Conservation (phyloP, 176 grass and related monocot species). For the Phragmites australis region DNA sequence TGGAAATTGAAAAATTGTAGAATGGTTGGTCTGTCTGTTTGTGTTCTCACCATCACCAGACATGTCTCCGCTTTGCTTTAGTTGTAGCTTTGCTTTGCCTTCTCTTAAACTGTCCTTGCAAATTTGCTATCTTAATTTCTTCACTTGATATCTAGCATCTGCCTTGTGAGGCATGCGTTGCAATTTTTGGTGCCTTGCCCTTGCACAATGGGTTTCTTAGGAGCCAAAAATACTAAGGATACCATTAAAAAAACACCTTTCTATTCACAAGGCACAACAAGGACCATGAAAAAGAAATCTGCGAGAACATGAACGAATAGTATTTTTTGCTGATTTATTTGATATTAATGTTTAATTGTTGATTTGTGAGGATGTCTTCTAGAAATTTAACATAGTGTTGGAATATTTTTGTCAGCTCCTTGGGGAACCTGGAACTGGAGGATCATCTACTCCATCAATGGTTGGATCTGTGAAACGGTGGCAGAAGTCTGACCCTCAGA, state of each 20-base stretch:
- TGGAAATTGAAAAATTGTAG: background rate
- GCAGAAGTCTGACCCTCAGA: constrained; percentile 79
- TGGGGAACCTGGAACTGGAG: constrained; percentile 90
- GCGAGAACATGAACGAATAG: background rate
- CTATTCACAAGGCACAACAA: background rate
- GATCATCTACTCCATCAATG: constrained; percentile 95
- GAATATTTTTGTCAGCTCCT: constrained; percentile 63
- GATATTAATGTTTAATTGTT: background rate
- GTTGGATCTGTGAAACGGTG: constrained; percentile 89
- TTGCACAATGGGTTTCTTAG: constrained; percentile 7
- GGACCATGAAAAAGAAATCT: background rate
- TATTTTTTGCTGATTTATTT: constrained; percentile 14
- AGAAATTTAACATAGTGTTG: constrained; percentile 23
- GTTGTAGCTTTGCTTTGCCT: background rate
- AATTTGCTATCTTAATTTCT: background rate
- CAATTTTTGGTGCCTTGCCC: background rate
- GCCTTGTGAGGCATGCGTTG: background rate
- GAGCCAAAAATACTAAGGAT: background rate
- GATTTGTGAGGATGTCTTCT: background rate
- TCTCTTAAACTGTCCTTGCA: background rate
- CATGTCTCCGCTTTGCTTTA: background rate
- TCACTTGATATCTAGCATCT: constrained; percentile 2
- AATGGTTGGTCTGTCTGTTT: background rate
- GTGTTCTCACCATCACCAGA: constrained; percentile 9
- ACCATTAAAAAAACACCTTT: background rate